Conservation (phyloP, 83 land plant genomes). For the Picea engelmannii region DNA sequence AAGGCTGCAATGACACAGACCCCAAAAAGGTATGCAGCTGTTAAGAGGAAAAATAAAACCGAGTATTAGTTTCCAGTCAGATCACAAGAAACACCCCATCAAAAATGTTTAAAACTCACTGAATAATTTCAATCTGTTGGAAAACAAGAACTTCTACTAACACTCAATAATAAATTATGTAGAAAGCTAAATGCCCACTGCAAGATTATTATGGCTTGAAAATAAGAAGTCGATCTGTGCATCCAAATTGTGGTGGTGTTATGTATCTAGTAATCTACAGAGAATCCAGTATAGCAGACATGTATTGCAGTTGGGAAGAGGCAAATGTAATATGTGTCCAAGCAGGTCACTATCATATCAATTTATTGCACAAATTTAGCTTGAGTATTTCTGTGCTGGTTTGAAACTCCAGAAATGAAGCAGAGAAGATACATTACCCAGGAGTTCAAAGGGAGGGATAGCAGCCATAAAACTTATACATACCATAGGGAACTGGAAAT, state of each 20-base stretch:
- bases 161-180: neutral
- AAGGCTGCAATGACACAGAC: slow-evolving; percentile 45
- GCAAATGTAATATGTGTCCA: neutral
- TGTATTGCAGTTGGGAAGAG: no score
- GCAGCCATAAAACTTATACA: neutral
- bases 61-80: neutral
- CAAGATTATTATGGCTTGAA: neutral
- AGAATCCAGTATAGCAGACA: neutral
- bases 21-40: slow-evolving; percentile 46
- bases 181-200: neutral
- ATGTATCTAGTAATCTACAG: neutral
- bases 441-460: neutral
- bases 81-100: neutral
- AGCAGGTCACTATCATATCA: neutral
- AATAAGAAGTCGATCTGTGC: neutral
- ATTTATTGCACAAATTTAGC: neutral
- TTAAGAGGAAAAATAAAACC: neutral
- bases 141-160: no score
- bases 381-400: neutral
- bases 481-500: slow-evolving; percentile 58
- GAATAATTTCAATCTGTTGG: neutral
- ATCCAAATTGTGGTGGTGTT: neutral
- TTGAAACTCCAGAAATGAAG: neutral
- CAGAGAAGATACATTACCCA: slow-evolving; percentile 3
- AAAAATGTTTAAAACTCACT: neutral